Percentiles rank a stretch among this genome's conserved stretches.
Conservation (phyloP, 495 filamentous ascomycete genomes). For the Talaromyces nanjingensis region DNA sequence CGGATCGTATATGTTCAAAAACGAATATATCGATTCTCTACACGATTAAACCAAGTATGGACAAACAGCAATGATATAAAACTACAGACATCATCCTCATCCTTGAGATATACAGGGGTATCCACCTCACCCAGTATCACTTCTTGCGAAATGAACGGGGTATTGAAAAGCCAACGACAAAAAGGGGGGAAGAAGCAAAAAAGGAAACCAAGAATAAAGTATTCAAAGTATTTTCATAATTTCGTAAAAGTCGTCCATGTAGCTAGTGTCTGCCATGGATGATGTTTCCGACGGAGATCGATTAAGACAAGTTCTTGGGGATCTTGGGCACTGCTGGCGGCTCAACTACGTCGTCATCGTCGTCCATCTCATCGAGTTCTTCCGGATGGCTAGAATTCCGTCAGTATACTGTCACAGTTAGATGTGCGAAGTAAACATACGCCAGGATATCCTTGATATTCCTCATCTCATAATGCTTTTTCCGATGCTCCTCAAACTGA, state of each 20-base stretch:
- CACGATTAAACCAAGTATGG: neutral
- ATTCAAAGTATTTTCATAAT: neutral
- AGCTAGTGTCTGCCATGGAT: neutral
- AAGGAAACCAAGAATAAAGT: neutral
- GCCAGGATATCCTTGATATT: constrained; percentile 85
- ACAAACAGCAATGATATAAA: neutral
- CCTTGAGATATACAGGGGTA: constrained; percentile 6
- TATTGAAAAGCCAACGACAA: neutral
- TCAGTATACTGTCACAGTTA: constrained; percentile 9
- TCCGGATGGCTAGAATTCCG: constrained; percentile 34
- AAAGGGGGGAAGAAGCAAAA: neutral
- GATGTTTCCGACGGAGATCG: neutral
- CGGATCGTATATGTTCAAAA: neutral
- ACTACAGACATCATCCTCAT: neutral
- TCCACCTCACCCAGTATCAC: neutral
- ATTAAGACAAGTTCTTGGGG: constrained; percentile 20
- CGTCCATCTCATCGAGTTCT: constrained; percentile 44
- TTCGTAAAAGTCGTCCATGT: neutral
- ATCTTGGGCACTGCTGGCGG: constrained; percentile 29
- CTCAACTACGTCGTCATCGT: constrained; percentile 18
- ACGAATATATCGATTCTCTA: neutral
- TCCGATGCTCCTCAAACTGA: constrained; percentile 83
- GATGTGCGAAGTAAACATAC: constrained; percentile 32
- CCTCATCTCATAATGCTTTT: constrained; percentile 98
- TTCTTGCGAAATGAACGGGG: neutral